These are phyloP conservation scores for Hemileccinum rubropunctum DNA, from an alignment of 768 basidiomycete species.

Conservation along the genomic window DNA sequence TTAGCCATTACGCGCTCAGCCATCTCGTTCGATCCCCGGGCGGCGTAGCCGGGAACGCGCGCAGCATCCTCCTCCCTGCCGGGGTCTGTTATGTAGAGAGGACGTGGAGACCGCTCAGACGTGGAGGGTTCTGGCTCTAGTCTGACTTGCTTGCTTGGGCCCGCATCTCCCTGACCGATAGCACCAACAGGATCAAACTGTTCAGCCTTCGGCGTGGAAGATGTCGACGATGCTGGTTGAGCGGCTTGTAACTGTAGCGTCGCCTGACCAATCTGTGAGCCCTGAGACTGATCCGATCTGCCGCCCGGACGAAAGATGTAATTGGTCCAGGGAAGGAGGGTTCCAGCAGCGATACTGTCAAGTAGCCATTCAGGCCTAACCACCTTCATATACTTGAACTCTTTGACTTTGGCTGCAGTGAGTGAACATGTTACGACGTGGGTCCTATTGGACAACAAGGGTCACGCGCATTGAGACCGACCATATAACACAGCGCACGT, in stretches of 20 bases:
- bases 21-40: conserved; percentile 62
- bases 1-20: conserved; percentile 81
- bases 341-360: conserved; percentile 66
- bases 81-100: conserved; percentile 43
- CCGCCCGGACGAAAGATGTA: conserved; percentile 58
- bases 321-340: conserved; percentile 76
- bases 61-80: conserved; percentile 40
- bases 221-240: conserved; percentile 6
- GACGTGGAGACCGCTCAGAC: conserved; percentile 13
- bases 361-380: conserved; percentile 87
- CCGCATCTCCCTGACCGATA: neutral
- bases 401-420: conserved; percentile 84
- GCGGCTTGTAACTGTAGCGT: conserved; percentile 11
- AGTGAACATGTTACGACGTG: conserved; percentile 91
- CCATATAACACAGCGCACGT: conserved; percentile 23
- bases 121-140: neutral
- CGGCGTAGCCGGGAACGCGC: conserved; percentile 63
- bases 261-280: conserved; percentile 27
- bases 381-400: conserved; percentile 90
- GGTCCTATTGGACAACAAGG: conserved; percentile 47
- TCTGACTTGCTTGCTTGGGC: conserved; percentile 1
- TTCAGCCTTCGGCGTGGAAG: neutral
- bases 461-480: conserved; percentile 1
- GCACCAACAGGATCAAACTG: neutral
- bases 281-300: conserved; percentile 49